phyloP scores from a whole-genome alignment of 345 rosid genomes.

The Orychophragmus violaceus region DNA sequence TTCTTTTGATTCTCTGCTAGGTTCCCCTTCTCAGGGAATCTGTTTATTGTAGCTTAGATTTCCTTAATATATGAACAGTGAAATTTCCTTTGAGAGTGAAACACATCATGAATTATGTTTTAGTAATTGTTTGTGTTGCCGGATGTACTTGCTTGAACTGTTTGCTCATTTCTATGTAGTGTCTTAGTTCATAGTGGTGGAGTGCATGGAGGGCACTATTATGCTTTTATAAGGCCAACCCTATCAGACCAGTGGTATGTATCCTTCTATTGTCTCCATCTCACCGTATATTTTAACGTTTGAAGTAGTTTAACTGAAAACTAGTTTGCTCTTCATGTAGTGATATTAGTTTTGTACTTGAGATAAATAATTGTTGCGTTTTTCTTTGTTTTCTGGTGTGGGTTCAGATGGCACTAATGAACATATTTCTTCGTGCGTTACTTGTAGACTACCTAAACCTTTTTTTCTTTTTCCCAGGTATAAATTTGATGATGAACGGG shows the following conservation, averaged over 20 bases:
- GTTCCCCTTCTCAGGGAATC: background rate
- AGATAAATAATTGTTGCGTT: background rate
- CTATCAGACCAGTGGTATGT: conserved; percentile 88
- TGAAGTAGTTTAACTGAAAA: background rate
- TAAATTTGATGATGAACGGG: conserved; percentile 98
- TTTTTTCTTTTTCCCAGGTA: conserved; percentile 46
- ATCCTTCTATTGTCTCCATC: background rate
- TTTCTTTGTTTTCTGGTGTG: conserved; percentile 6
- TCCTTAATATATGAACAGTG: background rate
- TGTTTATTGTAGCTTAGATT: background rate
- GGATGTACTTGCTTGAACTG: background rate
- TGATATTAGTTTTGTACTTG: background rate
- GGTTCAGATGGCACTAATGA: conserved; percentile 2
- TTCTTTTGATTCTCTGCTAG: background rate
- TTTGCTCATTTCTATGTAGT: conserved; percentile 37
- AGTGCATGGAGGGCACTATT: conserved; percentile 96
- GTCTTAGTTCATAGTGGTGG: conserved; percentile 99
- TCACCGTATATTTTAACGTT: background rate
- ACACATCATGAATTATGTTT: background rate
- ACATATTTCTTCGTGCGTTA: background rate
- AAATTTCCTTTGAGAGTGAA: conserved; percentile 1
- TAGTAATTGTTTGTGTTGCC: background rate
- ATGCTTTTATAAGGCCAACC: conserved; percentile 91
- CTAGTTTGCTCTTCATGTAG: background rate
- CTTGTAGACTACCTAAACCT: conserved; percentile 6